Evolutionary conservation across 768 basidiomycete genomes (phyloP), one percentile per base, ranked within the genome.

Genomic region (Suillus weaverae): DNA sequence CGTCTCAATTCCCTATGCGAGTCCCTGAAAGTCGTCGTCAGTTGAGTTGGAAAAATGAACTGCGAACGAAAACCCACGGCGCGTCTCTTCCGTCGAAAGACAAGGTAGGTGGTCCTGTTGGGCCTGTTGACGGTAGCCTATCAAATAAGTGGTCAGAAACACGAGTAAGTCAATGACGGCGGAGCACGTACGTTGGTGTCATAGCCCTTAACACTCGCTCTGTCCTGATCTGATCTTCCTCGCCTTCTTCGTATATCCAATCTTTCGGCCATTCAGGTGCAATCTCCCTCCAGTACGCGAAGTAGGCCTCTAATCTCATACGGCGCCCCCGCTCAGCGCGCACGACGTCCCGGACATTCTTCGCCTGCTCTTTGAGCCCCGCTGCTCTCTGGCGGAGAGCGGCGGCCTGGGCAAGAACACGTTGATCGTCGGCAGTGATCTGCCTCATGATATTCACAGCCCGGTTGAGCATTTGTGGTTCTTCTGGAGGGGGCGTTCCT

Each of bases 261-360:
- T 64, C 13, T 32, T 67, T 69, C 43, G 69, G 66, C 73, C 76
- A 73, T 5, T 5, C 56, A 2, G 69, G 67, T 14, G 68, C 65
- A 5, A 66, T 69, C 33, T 77, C 65, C 33, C 68, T 67, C 73
- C 76, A 77, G 39, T 74, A 70, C 36, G 63, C 61, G 43, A 72
- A 77, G 32, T 68, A 76, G 9, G 65, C 36, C 22, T 76, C 70
- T 68, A 77, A 70, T 16, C 76, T 64, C 51, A 70, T 70, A 59
- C 72, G 64, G 16, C 76, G 66, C 18, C 67, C 73, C 35, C 16
- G 62, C 62, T 76, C 73, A 0, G 67, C 71, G 55, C 69, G 68
- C 1, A 68, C 67, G 9, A 72, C 65, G 4, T 70, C 69, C 11
- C 74, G 71, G 32, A 70, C 46, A n/a, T 70, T 68, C 50, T 68